A percentile compares a stretch with the other conserved stretches of the same genome.
Conservation (phyloP, 1,139 yeast species). For the Debaryomyces robertsiae region DNA sequence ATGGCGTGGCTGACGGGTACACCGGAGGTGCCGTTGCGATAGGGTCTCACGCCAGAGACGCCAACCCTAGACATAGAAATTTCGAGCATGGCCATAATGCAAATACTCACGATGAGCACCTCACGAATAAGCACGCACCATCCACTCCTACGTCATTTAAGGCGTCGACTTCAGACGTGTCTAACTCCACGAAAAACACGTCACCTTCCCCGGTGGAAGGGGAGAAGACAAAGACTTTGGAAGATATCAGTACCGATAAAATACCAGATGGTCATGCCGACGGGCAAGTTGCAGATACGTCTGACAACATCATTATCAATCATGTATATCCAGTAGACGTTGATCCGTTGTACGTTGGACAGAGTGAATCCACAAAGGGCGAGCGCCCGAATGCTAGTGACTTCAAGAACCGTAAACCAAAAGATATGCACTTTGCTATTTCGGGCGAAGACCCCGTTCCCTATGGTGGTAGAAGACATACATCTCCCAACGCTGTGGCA, state of each 20-base stretch:
- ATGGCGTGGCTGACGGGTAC: not conserved
- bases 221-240: conserved; percentile 6
- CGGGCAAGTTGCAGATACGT: not conserved
- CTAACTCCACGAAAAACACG: conserved; percentile 35
- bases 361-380: not conserved
- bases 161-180: conserved; percentile 26
- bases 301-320: not conserved
- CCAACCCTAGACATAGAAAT: not conserved
- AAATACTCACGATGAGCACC: not conserved
- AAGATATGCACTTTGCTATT: conserved; percentile 7
- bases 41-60: not conserved
- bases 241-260: not conserved
- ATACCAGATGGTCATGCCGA: not conserved
- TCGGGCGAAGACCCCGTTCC: not conserved
- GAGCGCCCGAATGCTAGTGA: not conserved
- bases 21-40: not conserved
- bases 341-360: conserved; percentile 1
- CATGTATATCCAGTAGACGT: conserved; percentile 4
- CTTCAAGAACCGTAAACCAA: not conserved
- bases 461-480: conserved; percentile 23
- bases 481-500: conserved; percentile 20
- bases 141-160: conserved; percentile 40
- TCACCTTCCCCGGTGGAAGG: conserved; percentile 35
- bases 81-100: not conserved
- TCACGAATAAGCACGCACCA: conserved; percentile 17